Evolutionary conservation across 345 rosid genomes (phyloP).

Genomic region (Ceriops decandra): DNA sequence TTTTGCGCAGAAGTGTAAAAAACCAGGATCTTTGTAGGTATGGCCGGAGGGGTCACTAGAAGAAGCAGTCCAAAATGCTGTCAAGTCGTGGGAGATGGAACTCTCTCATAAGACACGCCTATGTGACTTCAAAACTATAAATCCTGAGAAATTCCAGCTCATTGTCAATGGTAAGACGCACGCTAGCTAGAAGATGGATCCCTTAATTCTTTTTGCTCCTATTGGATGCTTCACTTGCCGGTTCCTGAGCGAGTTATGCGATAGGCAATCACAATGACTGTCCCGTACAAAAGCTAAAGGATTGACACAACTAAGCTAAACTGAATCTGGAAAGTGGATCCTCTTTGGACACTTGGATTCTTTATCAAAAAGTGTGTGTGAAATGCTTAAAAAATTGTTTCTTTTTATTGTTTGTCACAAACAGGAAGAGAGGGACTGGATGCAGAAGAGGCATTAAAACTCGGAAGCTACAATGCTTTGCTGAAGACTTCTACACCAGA

Average conservation of each 20-base stretch:
- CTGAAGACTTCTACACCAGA: slow-evolving; percentile 54
- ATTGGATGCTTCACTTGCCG: not conserved
- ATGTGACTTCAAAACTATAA: slow-evolving; percentile 64
- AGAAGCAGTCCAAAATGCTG: slow-evolving; percentile 73
- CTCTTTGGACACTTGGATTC: no score
- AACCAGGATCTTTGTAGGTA: slow-evolving; percentile 32
- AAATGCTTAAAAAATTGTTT: not conserved
- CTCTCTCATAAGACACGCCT: slow-evolving; percentile 65
- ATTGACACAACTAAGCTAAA: no score
- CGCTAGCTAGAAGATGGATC: not conserved
- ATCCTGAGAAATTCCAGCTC: slow-evolving; percentile 67
- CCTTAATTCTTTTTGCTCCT: not conserved
- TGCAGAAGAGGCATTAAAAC: slow-evolving; percentile 57
- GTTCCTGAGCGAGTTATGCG: not conserved
- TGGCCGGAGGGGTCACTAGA: slow-evolving; percentile 78
- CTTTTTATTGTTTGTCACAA: not conserved
- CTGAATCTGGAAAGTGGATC: no score
- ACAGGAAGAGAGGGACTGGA: slow-evolving; percentile 66
- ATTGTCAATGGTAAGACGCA: slow-evolving; percentile 57
- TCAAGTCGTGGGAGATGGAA: slow-evolving; percentile 92
- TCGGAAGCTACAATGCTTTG: slow-evolving; percentile 72
- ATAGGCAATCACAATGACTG: no score
- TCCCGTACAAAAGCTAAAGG: no score
- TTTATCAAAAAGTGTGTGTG: not conserved
- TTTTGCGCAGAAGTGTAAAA: no score